Conservation (phyloP, 306 rosid genomes). For the peach (Prunus persica) region DNA sequence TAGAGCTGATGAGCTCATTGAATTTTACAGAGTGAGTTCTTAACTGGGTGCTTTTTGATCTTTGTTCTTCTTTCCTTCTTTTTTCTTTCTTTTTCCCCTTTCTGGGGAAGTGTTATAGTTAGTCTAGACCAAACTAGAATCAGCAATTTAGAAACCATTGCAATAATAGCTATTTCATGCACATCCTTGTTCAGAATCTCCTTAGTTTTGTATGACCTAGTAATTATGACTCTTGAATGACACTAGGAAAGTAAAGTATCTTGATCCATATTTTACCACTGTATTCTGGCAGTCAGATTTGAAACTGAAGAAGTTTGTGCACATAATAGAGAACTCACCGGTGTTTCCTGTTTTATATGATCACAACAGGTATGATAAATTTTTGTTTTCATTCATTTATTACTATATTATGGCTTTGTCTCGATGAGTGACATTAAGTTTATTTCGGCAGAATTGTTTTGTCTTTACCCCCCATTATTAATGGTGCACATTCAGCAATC, state of each 20-base stretch:
- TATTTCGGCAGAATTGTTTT: constrained; percentile 65
- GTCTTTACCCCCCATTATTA: constrained; percentile 91
- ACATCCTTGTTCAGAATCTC: not conserved
- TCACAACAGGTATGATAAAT: constrained; percentile 50
- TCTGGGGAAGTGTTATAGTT: not conserved
- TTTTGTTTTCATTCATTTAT: not conserved
- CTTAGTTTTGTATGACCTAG: not conserved
- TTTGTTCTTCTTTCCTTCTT: no score
- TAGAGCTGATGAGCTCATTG: constrained; percentile 89
- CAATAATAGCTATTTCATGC: not conserved
- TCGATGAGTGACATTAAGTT: not conserved
- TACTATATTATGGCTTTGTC: not conserved
- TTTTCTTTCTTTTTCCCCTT: not conserved
- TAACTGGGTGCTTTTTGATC: not conserved
- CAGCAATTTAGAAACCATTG: not conserved
- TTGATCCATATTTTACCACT: constrained; percentile 23
- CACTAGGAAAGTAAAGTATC: constrained; percentile 6
- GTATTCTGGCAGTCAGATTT: constrained; percentile 72
- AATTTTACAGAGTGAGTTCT: constrained; percentile 81
- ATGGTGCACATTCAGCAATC: constrained; percentile 93
- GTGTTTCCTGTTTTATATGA: constrained; percentile 86
- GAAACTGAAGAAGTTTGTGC: constrained; percentile 94
- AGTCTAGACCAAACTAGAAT: not conserved
- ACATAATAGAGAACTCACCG: constrained; percentile 77
- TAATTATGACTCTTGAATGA: constrained; percentile 7